Evolutionary conservation across 306 rosid species (phyloP), one percentile per base, ranked within the genome.

Genomic region (Vigna mungo): DNA sequence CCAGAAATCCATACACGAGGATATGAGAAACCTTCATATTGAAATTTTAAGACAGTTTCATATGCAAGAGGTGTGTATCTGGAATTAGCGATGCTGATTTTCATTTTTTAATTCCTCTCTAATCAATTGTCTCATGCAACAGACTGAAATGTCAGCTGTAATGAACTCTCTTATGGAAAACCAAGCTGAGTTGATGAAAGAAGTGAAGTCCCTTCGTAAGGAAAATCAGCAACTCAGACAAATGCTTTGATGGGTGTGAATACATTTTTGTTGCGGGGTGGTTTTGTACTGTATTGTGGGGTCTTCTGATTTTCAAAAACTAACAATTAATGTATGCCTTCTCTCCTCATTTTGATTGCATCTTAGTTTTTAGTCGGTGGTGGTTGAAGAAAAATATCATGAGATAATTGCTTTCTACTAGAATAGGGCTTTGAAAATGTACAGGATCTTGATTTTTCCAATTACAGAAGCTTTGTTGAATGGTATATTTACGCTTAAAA

Each of bases 31-130:
- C 86, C 98, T 96, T 86, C 99, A 96, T 83, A 85, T 96, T 72
- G 99, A 96, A 89, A 80, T 88, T 80, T 81, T 96, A 79, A 87
- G 98, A 80, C 98, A 96, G 78, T 96, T 93, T 81, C 99, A 96
- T 76, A 83, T 91, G 90, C 98, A 96, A 73, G 98, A 93, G 98
- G 99, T 96, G 85, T 47, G 84, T 80, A 71, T 69, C 53, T 76
- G n/a, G 75, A 76, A 20, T 63, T 43, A 36, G 36, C 73, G 58
- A 36, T 30, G 12, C 56, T 51, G 10, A 10, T 71, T 66, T 43
- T 55, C 84, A 56, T 21, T 74, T 66, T 51, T 56, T 56, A 13
- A 48, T 25, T 68, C 25, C 25, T 41, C 48, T 63, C 78, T 76
- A 68, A 81, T 60, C 46, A 52, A 25, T 48, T 70, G 68, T 67